These are phyloP conservation scores for Aaosphaeria arxii DNA, from an alignment of 2,329 filamentous ascomycete species.

Conservation along the genomic window DNA sequence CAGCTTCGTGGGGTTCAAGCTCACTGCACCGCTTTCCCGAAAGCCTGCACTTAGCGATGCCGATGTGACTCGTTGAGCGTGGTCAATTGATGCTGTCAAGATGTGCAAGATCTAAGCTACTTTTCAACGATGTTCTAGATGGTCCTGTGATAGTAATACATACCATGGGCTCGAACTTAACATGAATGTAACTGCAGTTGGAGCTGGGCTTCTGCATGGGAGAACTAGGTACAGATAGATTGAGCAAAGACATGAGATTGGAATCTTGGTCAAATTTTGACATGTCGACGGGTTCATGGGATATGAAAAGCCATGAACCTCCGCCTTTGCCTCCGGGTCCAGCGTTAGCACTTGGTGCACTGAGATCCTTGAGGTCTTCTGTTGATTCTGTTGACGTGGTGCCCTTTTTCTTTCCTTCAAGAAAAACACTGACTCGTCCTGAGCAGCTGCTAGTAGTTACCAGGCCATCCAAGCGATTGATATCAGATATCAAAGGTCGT, in stretches of 20 bases:
- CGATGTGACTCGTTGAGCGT: conserved; percentile 73
- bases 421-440: conserved; percentile 80
- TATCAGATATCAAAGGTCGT: conserved; percentile 69
- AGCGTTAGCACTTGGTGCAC: conserved; percentile 32
- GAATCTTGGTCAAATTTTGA: conserved; percentile 5
- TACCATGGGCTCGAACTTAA: conserved; percentile 96
- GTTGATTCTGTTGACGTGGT: conserved; percentile 1
- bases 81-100: conserved; percentile 68
- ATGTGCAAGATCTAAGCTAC: conserved; percentile 78
- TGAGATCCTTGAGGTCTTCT: background rate
- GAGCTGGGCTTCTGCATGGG: no score
- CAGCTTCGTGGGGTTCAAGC: conserved; percentile 45
- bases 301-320: conserved; percentile 83
- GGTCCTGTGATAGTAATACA: conserved; percentile 20
- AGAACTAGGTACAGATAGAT: background rate
- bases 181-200: conserved; percentile 60
- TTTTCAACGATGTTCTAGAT: background rate
- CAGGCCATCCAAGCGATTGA: conserved; percentile 72
- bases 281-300: conserved; percentile 66
- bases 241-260: conserved; percentile 17
- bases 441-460: conserved; percentile 94
- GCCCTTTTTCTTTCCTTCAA: conserved; percentile 66
- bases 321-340: conserved; percentile 81
- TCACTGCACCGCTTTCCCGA: conserved; percentile 82
- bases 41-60: conserved; percentile 81